Base-by-base conservation (phyloP, 1,139 yeast genomes). In the Wickerhamomyces sp. region DNA sequence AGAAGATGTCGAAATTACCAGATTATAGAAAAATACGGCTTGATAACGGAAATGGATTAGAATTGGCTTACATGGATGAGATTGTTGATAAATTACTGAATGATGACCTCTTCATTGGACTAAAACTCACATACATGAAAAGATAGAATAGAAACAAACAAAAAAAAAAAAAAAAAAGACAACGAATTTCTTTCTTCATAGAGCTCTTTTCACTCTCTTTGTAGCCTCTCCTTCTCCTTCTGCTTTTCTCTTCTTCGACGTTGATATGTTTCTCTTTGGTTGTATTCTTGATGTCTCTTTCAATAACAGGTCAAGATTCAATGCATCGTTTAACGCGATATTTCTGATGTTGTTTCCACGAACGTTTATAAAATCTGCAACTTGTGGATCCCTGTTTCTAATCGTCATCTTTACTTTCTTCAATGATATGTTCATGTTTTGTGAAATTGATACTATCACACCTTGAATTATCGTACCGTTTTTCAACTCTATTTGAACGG, bases 301-400 rank as follows among this genome's bases (percentile, higher is more conserved):
- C 40, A 91, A 65, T 32, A 89, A 63, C 12, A 78, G 68, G 45
- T 91, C 98, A 30, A 91, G 61, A 40, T 93, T 88, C 47, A 91
- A 62, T 19, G 91, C 81, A 48, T 91, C 98, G 0, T 98, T 97
- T 29, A 91, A 67, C 30, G 88, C 66, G 27, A 84, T 81, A 58
- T 85, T 83, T 45, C 98, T 74, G 26, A 91, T 82, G 44, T 86
- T 93, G 59, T 81, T 91, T 1, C 98, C 98, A 49, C 98, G 72
- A 23, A 91, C 73, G 48, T 85, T 88, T 54, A 91, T 81, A 54
- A 74, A 86, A 49, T 86, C 94, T 45, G 89, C 65, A 11, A 73
- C 59, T 34, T 78, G 73, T 2, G 95, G 87, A 37, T 82, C 89
- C 41, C 86, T 76, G 53, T 79, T 75, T 42, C 71, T 78, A 41